These are phyloP conservation scores for Saturnispora mendoncae DNA, from an alignment of 805 yeast genomes.

Conservation along the genomic window DNA sequence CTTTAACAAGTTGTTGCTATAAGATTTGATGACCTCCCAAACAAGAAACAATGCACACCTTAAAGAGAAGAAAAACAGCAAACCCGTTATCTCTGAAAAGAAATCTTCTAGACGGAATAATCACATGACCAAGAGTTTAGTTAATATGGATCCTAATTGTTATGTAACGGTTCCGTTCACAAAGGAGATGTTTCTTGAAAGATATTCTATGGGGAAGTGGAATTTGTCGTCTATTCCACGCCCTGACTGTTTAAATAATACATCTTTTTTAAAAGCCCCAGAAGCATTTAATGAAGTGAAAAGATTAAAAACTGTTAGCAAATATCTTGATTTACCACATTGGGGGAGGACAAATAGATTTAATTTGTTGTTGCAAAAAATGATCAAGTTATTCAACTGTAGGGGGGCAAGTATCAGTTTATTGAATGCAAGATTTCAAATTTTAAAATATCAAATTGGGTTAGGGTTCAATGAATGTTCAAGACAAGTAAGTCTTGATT, in stretches of 20 bases:
- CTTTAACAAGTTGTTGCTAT: background rate
- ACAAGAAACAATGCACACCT: no score
- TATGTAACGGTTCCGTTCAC: constrained; percentile 30
- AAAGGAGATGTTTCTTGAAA: constrained; percentile 45
- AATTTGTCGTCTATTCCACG: constrained; percentile 45
- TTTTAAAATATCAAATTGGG: constrained; percentile 41
- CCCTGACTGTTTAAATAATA: constrained; percentile 43
- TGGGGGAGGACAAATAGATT: constrained; percentile 38
- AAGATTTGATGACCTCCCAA: no score
- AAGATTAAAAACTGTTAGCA: constrained; percentile 32
- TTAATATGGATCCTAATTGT: background rate
- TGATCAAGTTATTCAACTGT: constrained; percentile 36
- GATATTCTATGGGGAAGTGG: constrained; percentile 48
- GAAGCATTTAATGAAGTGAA: constrained; percentile 32
- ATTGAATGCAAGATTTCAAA: constrained; percentile 39
- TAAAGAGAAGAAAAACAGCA: no score
- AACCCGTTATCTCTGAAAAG: no score
- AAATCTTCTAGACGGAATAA: no score
- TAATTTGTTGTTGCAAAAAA: constrained; percentile 30
- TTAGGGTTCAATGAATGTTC: constrained; percentile 44
- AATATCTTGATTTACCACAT: constrained; percentile 33
- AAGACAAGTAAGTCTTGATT: constrained; percentile 52
- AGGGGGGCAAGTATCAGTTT: constrained; percentile 52
- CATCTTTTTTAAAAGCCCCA: constrained; percentile 52
- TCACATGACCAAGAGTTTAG: background rate